Evolutionary conservation across 306 rosid species (phyloP), one percentile per base, ranked within the genome.

Genomic region (Dalbergia cochinchinensis): DNA sequence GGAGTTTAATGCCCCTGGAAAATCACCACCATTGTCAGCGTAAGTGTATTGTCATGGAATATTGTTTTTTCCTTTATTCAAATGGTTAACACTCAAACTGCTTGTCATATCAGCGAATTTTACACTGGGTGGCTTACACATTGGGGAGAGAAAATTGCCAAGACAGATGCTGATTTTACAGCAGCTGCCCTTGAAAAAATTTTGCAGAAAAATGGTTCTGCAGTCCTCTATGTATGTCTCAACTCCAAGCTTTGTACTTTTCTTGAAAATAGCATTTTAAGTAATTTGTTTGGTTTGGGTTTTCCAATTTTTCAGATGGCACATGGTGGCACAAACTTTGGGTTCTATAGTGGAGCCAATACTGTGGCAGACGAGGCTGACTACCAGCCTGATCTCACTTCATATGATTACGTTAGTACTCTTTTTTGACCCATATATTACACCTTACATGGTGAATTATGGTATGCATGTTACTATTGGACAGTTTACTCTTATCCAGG

Each of bases 51-150:
- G 16, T 80, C 69, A 58, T 68, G 48, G 53, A 68, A 64, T 80
- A 33, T 81, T 70, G 26, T 26, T 71, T 83, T 58, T 70, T 14
- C 69, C 85, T 72, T 86, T 55, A 69, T 1, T 72, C 31, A 11
- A 31, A 35, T 45, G 75, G 76, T 60, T 72, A 74, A 83, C 86
- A 71, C 76, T 83, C 68, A 82, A 69, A 34, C 41, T 62, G 65
- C 63, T 85, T 84, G 42, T 85, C 83, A 35, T 80, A 82, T 83
- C 94, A 92, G 99, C 18, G 99, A 95, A 85, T 90, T 91, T 84
- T 92, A 95, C 87, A 95, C 98, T 9, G 99, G 98, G 33, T 95
- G 99, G 99, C 96, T 95, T 75, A 95, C 97, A 9, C 99, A 95
- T 16, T 95, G 99, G 99, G 96, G 99, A 71, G 99, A 95, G 85